Base-by-base conservation (phyloP, 2,329 filamentous ascomycete genomes). In the Xylaria sp. region DNA sequence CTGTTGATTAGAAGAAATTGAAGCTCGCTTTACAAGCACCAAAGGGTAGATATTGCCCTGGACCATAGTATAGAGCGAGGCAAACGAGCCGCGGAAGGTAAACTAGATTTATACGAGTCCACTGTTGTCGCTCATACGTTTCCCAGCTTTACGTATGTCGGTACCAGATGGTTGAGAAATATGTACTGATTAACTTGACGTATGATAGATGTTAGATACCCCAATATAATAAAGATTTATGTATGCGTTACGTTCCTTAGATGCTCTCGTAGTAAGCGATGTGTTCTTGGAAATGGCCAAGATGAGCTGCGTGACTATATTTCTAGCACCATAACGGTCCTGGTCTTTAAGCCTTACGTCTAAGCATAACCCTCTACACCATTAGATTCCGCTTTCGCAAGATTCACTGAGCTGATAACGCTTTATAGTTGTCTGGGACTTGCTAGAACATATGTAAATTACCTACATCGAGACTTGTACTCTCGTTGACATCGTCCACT, bases 141-240 rank as follows among this genome's bases (percentile, higher is more conserved):
- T 34, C 8, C 4, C 16, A 7, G 29, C 6, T 13, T 34, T 34
- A 34, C 29, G 29, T 34, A 34, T 34, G 9, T 34, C 16, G 29
- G 29, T 34, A 13, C 4, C 29, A 34, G 4, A 7, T 7, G 5
- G 29, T 34, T 34, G 11, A 34, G 29, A 34, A 29, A 34, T 16
- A 47, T 50, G 22, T 40, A 47, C 50, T 39, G 44, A 49, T 46
- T 37, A 34, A 16, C 17, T 39, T 48, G 43, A 37, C 29, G 34
- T 52, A 54, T n/a, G 48, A 51, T 52, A 54, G 50, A 56, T 9
- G 13, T 52, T 52, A 56, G 56, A 59, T 59, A 59, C 53, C 56
- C 53, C 46, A 45, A 59, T 59, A 56, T 26, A 59, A 47, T 41
- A 40, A 41, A 39, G 5, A 34, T 39, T 18, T 34, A 16, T 41